Evolutionary conservation across 805 yeast species (phyloP).

Genomic region (Candida ascalaphidarum): DNA sequence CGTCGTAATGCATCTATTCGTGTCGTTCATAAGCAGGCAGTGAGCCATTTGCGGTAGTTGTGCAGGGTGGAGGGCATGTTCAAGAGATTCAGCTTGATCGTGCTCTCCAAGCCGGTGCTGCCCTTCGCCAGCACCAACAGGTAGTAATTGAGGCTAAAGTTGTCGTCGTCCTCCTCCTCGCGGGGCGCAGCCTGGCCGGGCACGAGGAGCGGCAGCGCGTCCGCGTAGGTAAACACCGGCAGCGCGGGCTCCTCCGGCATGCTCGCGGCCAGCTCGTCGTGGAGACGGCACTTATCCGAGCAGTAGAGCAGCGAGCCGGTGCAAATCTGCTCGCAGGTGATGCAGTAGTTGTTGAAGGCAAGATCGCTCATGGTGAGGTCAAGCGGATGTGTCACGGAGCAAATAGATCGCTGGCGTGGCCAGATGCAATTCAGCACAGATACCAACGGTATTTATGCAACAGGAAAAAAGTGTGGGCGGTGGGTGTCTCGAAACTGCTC

Average conservation of each 20-base stretch:
- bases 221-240: constrained; percentile 30
- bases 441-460: too few relatives aligned
- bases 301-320: constrained; percentile 13
- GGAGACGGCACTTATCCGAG: constrained; percentile 21
- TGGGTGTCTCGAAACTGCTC: too few relatives aligned
- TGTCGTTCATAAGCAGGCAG: constrained; percentile 16
- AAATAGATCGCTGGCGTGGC: too few relatives aligned
- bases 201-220: constrained; percentile 15
- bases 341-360: constrained; percentile 13
- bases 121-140: constrained; percentile 12
- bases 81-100: constrained; percentile 5
- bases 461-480: too few relatives aligned
- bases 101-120: constrained; percentile 2
- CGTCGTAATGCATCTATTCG: not conserved
- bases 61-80: constrained; percentile 22
- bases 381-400: too few relatives aligned
- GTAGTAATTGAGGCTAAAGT: constrained; percentile 27
- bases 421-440: too few relatives aligned
- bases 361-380: constrained; percentile 9
- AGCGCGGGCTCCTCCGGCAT: constrained; percentile 14
- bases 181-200: constrained; percentile 6
- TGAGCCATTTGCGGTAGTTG: constrained; percentile 32
- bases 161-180: constrained; percentile 13
- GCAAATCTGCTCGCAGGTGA: constrained; percentile 11
- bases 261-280: constrained; percentile 16